Percentiles rank a stretch among this genome's conserved stretches.
phyloP scores from a whole-genome alignment of 345 rosid genomes.

The Clarkia xantiana region DNA sequence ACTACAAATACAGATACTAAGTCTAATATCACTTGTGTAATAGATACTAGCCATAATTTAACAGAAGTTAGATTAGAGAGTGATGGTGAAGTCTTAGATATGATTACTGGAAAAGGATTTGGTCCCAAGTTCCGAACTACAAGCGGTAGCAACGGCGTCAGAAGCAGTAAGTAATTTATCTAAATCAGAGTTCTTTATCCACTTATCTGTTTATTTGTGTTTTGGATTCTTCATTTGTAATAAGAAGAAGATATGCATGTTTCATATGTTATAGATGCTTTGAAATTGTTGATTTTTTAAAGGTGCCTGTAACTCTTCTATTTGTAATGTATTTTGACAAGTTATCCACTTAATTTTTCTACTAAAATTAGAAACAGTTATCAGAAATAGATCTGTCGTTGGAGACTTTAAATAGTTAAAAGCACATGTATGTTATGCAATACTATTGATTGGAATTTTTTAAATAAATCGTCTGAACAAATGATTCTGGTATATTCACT shows the following conservation, averaged over 20 bases:
- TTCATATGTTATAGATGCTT: no score
- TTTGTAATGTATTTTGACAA: no score
- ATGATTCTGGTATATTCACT: not conserved
- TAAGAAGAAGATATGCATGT: no score
- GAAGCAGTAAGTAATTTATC: slow-evolving; percentile 7
- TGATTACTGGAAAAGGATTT: slow-evolving; percentile 16
- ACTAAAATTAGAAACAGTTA: no score
- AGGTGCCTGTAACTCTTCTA: no score
- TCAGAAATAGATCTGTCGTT: no score
- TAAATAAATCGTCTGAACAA: not conserved
- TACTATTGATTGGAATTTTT: not conserved
- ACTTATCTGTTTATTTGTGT: slow-evolving; percentile 4
- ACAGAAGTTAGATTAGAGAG: slow-evolving; percentile 20
- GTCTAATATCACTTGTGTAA: slow-evolving; percentile 11
- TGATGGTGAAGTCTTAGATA: slow-evolving; percentile 8
- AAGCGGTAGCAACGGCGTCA: slow-evolving; percentile 12
- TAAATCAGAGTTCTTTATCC: slow-evolving; percentile 2
- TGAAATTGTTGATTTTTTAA: no score
- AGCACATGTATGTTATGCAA: no score
- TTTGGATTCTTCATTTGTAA: no score
- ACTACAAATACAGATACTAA: slow-evolving; percentile 14
- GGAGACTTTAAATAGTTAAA: no score
- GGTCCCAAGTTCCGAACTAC: slow-evolving; percentile 7
- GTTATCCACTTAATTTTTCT: no score
- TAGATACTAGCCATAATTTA: slow-evolving; percentile 18